Percentiles rank a stretch among this genome's conserved stretches.
Evolutionary conservation across 192 early-diverging fungal species (phyloP).

Genomic region (Allomyces macrogynus): DNA sequence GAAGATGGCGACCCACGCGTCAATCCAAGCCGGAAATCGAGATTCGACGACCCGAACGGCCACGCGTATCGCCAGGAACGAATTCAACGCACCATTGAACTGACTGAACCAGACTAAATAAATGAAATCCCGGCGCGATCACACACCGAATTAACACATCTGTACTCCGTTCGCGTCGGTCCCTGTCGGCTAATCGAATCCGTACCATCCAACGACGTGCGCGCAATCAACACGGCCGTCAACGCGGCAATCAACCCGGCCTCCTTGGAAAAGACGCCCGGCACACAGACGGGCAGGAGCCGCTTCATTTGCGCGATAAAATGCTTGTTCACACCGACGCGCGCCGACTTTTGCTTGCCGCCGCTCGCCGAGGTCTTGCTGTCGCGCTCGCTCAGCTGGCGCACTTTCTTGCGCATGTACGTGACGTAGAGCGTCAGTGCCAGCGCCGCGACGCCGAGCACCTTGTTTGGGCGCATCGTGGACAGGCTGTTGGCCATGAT

Average conservation of each 20-base stretch:
- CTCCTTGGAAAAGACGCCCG: constrained; percentile 29
- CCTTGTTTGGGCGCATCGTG: not conserved
- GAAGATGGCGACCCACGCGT: not conserved
- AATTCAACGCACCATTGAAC: constrained; percentile 15
- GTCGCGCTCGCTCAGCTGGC: not conserved
- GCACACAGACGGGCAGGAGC: constrained; percentile 36
- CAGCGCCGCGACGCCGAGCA: not conserved
- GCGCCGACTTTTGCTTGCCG: not conserved
- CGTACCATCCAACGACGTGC: constrained; percentile 32
- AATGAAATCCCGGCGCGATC: not conserved
- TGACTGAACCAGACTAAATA: not conserved
- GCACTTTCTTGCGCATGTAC: not conserved
- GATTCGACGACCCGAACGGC: not conserved
- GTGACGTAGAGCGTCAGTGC: not conserved
- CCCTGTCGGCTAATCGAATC: too few relatives aligned
- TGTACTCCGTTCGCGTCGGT: too few relatives aligned
- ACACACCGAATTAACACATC: not conserved
- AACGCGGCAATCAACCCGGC: constrained; percentile 18
- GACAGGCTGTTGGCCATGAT: not conserved
- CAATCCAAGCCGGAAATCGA: not conserved
- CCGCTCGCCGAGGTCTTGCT: not conserved
- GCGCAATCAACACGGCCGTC: constrained; percentile 29
- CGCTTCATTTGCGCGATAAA: constrained; percentile 34
- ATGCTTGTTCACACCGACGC: constrained; percentile 28
- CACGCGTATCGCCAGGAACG: not conserved